Evolutionary conservation across 768 basidiomycete genomes (phyloP).

Genomic region (Tylopilus plumbeoviolaceoides): DNA sequence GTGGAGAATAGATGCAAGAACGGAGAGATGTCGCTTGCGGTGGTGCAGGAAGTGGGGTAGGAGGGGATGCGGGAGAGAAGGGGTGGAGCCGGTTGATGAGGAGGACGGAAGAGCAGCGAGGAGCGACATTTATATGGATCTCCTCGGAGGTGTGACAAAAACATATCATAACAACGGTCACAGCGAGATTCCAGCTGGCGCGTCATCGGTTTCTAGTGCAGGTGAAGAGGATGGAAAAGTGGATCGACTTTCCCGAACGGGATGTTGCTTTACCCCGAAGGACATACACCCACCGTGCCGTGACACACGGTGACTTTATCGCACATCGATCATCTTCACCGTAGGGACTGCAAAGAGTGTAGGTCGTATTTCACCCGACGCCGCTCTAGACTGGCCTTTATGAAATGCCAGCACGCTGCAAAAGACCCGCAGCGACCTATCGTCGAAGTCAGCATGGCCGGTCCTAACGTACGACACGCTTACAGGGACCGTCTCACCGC

Average conservation of each 20-base stretch:
- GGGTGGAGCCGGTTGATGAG: slow-evolving; percentile 9
- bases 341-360: neutral
- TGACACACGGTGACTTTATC: slow-evolving; percentile 27
- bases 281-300: slow-evolving; percentile 17
- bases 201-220: slow-evolving; percentile 13
- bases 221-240: slow-evolving; percentile 7
- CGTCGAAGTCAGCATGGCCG: slow-evolving; percentile 18
- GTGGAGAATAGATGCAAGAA: slow-evolving; percentile 5
- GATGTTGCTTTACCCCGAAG: slow-evolving; percentile 12
- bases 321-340: slow-evolving; percentile 7
- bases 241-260: slow-evolving; percentile 20
- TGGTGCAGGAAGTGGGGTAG: neutral
- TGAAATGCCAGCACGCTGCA: slow-evolving; percentile 7
- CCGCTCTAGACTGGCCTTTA: slow-evolving; percentile 9
- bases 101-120: neutral
- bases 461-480: neutral
- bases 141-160: slow-evolving; percentile 31
- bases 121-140: slow-evolving; percentile 24
- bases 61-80: neutral
- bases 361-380: slow-evolving; percentile 2
- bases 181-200: slow-evolving; percentile 17
- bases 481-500: neutral
- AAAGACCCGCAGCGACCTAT: slow-evolving; percentile 10
- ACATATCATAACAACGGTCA: slow-evolving; percentile 33
- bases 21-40: slow-evolving; percentile 3